Evolutionary conservation across 106 monocot species (phyloP).

Genomic region (Dendrobium officinale): DNA sequence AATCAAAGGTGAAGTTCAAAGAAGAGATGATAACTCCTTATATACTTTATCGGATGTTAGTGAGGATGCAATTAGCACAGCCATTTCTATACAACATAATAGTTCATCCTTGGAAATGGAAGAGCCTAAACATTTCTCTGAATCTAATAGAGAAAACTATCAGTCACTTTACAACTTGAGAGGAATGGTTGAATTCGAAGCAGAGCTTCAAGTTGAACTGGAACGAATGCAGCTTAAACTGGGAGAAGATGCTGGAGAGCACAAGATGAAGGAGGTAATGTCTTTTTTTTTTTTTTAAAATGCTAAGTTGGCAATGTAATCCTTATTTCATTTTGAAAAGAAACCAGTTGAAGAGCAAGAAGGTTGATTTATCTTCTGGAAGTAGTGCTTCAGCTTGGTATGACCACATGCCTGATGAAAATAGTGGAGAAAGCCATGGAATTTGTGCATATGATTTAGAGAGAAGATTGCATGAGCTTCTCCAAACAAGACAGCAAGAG

Average conservation of each 20-base stretch:
- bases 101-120: neutral
- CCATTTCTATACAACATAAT: neutral
- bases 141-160: neutral
- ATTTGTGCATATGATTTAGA: slow-evolving; percentile 40
- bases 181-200: neutral
- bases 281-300: neutral
- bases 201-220: neutral
- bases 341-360: slow-evolving; percentile 16
- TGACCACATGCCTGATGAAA: slow-evolving; percentile 11
- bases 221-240: neutral
- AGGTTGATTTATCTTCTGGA: slow-evolving; percentile 14
- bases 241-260: neutral
- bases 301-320: no score
- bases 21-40: slow-evolving; percentile 9
- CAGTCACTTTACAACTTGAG: neutral
- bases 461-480: slow-evolving; percentile 47
- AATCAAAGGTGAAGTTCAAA: slow-evolving; percentile 22
- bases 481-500: slow-evolving; percentile 34
- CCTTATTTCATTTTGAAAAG: neutral
- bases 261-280: neutral
- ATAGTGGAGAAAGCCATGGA: slow-evolving; percentile 6
- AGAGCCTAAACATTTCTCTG: neutral
- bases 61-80: neutral
- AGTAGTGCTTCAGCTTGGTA: slow-evolving; percentile 4
- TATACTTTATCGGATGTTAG: neutral